Conservation (phyloP, 1,139 yeast species). For the Hansenula lynferdii region DNA sequence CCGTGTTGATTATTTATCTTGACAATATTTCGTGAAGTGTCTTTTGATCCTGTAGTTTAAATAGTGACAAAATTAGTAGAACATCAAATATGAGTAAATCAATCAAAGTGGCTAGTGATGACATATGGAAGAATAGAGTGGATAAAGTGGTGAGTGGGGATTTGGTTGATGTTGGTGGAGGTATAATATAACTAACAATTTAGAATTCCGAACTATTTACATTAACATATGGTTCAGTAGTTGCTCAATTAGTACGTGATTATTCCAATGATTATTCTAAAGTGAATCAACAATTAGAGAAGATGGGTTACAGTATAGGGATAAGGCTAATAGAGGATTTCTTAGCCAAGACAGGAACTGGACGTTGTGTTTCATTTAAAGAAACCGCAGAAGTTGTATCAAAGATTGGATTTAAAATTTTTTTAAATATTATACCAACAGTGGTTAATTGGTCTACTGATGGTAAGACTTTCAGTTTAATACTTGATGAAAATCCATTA, state of each 20-base stretch:
- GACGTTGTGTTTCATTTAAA: slow-evolving; percentile 72
- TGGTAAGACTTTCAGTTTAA: slow-evolving; percentile 66
- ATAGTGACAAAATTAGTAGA: too few species aligned
- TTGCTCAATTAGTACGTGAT: slow-evolving; percentile 88
- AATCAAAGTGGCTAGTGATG: slow-evolving; percentile 68
- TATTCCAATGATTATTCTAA: slow-evolving; percentile 67
- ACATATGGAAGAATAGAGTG: slow-evolving; percentile 84
- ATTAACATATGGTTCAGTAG: slow-evolving; percentile 90
- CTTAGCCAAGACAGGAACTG: slow-evolving; percentile 78
- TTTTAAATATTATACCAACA: slow-evolving; percentile 75
- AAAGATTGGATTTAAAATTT: slow-evolving; percentile 86
- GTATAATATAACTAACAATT: background rate
- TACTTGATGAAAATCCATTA: slow-evolving; percentile 82
- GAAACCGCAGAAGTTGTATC: slow-evolving; percentile 87
- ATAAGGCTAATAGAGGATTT: slow-evolving; percentile 89
- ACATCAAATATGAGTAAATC: slow-evolving; percentile 42
- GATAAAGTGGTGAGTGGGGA: slow-evolving; percentile 67
- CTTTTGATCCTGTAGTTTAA: too few species aligned
- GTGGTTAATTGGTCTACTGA: slow-evolving; percentile 77
- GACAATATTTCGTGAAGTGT: too few species aligned
- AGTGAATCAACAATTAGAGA: slow-evolving; percentile 79
- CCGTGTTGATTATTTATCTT: background rate
- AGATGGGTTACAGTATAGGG: slow-evolving; percentile 97
- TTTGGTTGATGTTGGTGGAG: background rate
- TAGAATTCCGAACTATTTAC: slow-evolving; percentile 89